Evolutionary conservation across 176 grass and related monocot species (phyloP).

Genomic region (Eragrostis nindensis): DNA sequence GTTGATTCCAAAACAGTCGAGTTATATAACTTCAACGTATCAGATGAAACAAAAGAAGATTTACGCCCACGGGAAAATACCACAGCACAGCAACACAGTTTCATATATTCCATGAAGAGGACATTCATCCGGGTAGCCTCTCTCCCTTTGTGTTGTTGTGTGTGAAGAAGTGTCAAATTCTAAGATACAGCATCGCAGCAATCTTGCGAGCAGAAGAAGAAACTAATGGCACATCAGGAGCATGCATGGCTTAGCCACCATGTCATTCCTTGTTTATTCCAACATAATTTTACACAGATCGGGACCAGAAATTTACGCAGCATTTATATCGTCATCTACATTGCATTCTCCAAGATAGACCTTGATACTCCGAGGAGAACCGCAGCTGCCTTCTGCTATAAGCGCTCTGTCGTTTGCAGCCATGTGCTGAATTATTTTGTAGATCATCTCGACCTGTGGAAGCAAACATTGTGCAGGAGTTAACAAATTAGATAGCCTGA

Average conservation of each 20-base stretch:
- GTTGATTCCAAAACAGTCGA: background rate
- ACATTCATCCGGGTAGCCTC: background rate
- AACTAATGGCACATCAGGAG: constrained; percentile 38
- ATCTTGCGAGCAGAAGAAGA: constrained; percentile 15
- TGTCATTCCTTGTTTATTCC: constrained; percentile 40
- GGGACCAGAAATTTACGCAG: constrained; percentile 23
- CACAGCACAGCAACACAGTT: no score
- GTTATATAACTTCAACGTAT: background rate
- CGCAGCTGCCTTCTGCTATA: constrained; percentile 92
- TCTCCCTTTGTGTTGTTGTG: background rate
- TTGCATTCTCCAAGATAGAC: constrained; percentile 89
- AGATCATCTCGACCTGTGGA: constrained; percentile 95
- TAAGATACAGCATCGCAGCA: constrained; percentile 40
- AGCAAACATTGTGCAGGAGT: background rate
- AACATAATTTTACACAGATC: constrained; percentile 47
- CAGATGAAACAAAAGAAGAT: background rate
- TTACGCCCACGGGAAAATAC: no score
- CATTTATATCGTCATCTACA: constrained; percentile 64
- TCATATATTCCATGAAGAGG: no score
- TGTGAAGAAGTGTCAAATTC: background rate
- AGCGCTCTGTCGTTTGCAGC: constrained; percentile 97
- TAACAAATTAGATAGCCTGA: background rate
- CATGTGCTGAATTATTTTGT: constrained; percentile 99
- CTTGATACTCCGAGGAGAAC: constrained; percentile 89
- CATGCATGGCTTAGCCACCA: constrained; percentile 6